Conservation (phyloP, 257 asterid genomes). For the Solanum chiquidenum region DNA sequence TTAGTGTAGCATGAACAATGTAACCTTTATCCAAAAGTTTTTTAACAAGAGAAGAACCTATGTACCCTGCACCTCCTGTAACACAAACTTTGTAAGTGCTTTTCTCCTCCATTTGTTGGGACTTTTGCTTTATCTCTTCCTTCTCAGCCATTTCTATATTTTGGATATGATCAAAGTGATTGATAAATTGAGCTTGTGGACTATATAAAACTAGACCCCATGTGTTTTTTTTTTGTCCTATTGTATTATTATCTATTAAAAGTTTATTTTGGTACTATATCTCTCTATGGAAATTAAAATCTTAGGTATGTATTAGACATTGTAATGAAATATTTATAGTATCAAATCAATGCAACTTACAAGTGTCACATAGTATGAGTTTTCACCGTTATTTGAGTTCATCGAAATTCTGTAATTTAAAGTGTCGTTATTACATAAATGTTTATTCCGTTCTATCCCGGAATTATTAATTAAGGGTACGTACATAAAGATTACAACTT, state of each 20-base stretch:
- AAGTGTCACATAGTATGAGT: too few species aligned
- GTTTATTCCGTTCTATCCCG: too few species aligned
- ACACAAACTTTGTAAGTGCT: constrained; percentile 40
- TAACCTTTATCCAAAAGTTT: constrained; percentile 42
- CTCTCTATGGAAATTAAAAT: too few species aligned
- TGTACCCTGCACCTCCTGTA: constrained; percentile 57
- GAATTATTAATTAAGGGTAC: too few species aligned
- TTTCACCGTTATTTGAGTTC: too few species aligned
- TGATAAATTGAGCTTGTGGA: not conserved
- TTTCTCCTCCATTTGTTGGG: not conserved
- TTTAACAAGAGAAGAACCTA: constrained; percentile 45
- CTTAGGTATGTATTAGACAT: too few species aligned
- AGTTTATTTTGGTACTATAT: too few species aligned
- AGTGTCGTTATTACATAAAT: too few species aligned
- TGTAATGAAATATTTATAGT: too few species aligned
- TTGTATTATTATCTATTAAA: not conserved
- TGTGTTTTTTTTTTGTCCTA: not conserved
- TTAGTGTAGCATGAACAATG: constrained; percentile 54
- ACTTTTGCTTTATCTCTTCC: not conserved
- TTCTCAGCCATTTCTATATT: not conserved
- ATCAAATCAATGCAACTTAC: too few species aligned
- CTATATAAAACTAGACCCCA: not conserved
- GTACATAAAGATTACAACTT: too few species aligned
- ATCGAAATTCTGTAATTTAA: too few species aligned
- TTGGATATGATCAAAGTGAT: not conserved